Base-by-base conservation (phyloP, 2,329 filamentous ascomycete species). In the Pezicula carpinea region DNA sequence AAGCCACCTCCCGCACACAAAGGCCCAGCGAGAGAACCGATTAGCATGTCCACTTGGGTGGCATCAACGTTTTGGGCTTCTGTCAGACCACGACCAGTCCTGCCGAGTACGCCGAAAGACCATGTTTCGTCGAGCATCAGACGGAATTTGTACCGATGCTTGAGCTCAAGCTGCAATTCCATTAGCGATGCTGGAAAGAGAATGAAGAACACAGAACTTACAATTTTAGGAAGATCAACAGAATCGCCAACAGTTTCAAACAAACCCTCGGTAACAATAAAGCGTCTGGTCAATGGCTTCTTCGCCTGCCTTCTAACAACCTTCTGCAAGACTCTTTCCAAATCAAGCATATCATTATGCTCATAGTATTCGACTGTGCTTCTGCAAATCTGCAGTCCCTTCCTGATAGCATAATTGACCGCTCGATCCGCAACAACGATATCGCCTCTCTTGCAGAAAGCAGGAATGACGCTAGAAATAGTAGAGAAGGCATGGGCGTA, bases 51-150 rank as follows among this genome's bases (percentile, higher is more conserved):
- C 42, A 99, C 84, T 63, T 95, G 87, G 8, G 85, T 82, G 0
- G 92, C 83, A 64, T 97, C 93, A 15, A 99, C 92, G 59, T 97
- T 96, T 64, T 97, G 93, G 5, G 92, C 89, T 71, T 99, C 95
- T 0, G 93, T 97, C 33, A 97, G 76, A 49, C 93, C 93, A 44
- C 90, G 85, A 17, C 93, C 95, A 21, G 89, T 96, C 52, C 90
- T 80, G 40, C 93, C 93, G 5, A 99, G 79, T 15, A 97, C 87
- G 50, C 92, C 95, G 64, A 97, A 99, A 1, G 91, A 96, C 85
- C 89, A 95, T 1, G 91, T 96, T 73, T 99, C 93, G 66, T 99
- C 93, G 32, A 99, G 82, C 55, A 97, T 95, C 47, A 99, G 80
- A 59, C 93, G 89, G 74, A 97, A 99, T 72, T 96, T 99, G 79